Base-by-base conservation (phyloP, 2,329 filamentous ascomycete species). In the Alternaria arborescens region DNA sequence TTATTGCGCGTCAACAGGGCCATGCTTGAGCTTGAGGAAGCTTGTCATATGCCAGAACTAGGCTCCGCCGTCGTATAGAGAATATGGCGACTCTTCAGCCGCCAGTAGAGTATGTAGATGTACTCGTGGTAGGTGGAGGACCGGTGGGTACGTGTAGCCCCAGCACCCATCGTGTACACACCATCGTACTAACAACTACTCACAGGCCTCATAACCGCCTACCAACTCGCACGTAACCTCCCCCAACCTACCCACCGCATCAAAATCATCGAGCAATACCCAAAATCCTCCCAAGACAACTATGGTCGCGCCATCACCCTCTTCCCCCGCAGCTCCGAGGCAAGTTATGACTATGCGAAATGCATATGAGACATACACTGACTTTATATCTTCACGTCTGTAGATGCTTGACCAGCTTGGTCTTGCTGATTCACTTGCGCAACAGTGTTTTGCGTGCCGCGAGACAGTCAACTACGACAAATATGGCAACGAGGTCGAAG, bases 221-320 rank as follows among this genome's bases (percentile, higher is more conserved):
- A 81, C 66, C 82, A 84, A 71, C 76, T 85, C 26, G 77, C 78
- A 42, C 78, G 77, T 81, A 77, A 77, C 81, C 59, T 78, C 68
- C 62, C 78, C 68, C 55, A 38, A 10, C 55, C 82, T 78, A 62
- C 77, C 67, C 58, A 71, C 78, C 53, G 78, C 75, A 56, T 84
- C 43, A 80, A 80, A 54, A 82, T 85, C 46, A 79, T 86, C 55
- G 84, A 86, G 64, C 81, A 83, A 59, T 69, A 84, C 46, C 70
- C 77, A 32, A 85, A 85, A 65, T 80, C 81, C 0, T 72, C 78
- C 2, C 84, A 85, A 67, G 82, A 84, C 58, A 71, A 80, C n/a
- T 85, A 84, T 70, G 85, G 84, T 16, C 81, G 84, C 8, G 85
- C 85, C 12, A 84, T 85, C 60, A 85, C 85, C 0, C 80, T 87